These are phyloP conservation scores for Salix udensis DNA, from an alignment of 345 rosid species.

Conservation along the genomic window DNA sequence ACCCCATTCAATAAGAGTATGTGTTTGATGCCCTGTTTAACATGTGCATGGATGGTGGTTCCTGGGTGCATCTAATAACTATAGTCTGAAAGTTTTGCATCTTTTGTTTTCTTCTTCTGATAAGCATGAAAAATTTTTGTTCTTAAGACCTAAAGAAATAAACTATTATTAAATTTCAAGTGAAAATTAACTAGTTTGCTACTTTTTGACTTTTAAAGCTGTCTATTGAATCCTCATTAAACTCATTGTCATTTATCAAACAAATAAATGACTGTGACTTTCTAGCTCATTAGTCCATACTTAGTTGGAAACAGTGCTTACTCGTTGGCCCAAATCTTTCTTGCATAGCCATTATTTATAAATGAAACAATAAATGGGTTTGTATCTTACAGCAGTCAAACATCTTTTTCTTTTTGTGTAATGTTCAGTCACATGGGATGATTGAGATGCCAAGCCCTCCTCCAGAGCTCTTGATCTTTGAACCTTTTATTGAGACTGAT, in stretches of 20 bases:
- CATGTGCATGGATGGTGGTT: neutral
- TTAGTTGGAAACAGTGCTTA: neutral
- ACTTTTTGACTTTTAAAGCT: neutral
- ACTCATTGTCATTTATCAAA: neutral
- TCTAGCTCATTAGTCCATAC: neutral
- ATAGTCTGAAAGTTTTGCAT: neutral
- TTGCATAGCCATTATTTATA: neutral
- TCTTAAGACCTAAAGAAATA: neutral
- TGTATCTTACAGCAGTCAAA: neutral
- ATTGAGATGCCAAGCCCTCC: slow-evolving; percentile 95
- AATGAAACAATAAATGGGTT: neutral
- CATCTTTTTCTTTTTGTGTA: slow-evolving; percentile 15
- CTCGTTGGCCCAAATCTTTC: neutral
- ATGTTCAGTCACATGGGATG: slow-evolving; percentile 70
- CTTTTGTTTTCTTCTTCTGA: neutral
- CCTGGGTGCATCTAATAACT: neutral
- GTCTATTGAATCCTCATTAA: neutral
- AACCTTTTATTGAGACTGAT: slow-evolving; percentile 88
- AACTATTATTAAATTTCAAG: neutral
- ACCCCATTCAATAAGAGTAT: neutral
- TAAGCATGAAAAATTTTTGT: neutral
- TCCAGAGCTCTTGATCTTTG: slow-evolving; percentile 74
- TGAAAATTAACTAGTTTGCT: neutral
- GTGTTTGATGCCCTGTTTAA: neutral
- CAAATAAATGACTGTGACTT: neutral